phyloP scores from a whole-genome alignment of 2,329 filamentous ascomycete species.

The Exophiala bonariae region DNA sequence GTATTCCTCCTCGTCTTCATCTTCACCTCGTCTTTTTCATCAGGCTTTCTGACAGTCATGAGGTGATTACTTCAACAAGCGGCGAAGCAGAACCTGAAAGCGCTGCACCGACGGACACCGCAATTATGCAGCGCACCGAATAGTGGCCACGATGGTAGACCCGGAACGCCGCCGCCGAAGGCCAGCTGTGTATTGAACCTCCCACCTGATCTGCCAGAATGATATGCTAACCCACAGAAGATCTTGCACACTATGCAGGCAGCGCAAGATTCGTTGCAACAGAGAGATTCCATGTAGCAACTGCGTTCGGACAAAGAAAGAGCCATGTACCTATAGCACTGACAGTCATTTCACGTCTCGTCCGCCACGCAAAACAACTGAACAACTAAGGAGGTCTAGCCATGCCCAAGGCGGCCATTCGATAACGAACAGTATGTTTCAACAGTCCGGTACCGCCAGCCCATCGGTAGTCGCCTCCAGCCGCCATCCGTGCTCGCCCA shows the following conservation, averaged over 20 bases:
- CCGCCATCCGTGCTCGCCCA: not conserved
- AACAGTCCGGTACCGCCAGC: too few species aligned
- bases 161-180: conserved; percentile 41
- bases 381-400: not conserved
- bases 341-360: conserved; percentile 56
- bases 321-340: conserved; percentile 69
- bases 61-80: too few species aligned
- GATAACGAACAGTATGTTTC: too few species aligned
- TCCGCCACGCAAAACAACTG: conserved; percentile 38
- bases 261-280: conserved; percentile 94
- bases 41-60: too few species aligned
- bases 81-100: too few species aligned
- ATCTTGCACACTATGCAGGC: conserved; percentile 85
- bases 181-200: conserved; percentile 42
- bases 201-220: not conserved
- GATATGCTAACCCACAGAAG: conserved; percentile 57
- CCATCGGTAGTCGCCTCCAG: not conserved
- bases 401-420: not conserved
- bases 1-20: too few species aligned
- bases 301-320: conserved; percentile 62
- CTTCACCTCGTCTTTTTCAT: too few species aligned
- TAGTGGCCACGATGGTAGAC: conserved; percentile 30
- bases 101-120: too few species aligned
- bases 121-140: too few species aligned
- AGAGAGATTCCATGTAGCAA: conserved; percentile 88